A percentile compares a stretch with the other conserved stretches of the same genome.
Conservation (phyloP, 2,329 filamentous ascomycete genomes). For the Fusarium algeriense region DNA sequence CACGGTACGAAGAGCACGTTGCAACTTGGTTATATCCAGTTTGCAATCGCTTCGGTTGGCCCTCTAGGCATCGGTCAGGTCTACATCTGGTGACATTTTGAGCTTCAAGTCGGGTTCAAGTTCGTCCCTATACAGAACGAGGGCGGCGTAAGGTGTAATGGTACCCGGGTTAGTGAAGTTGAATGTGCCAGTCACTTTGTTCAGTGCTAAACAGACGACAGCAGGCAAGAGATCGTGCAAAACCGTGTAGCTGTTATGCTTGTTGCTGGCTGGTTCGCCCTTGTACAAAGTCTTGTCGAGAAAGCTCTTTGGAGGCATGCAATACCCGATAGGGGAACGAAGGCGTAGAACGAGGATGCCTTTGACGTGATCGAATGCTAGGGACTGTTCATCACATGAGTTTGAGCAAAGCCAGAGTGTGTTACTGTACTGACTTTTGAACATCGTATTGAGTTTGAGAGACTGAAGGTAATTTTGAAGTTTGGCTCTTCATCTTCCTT, state of each 20-base stretch:
- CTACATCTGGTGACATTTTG: not conserved
- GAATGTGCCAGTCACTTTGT: slow-evolving; percentile 72
- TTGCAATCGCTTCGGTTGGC: slow-evolving; percentile 55
- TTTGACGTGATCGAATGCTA: slow-evolving; percentile 71
- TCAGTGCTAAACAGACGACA: slow-evolving; percentile 69
- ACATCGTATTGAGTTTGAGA: slow-evolving; percentile 67
- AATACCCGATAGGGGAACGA: slow-evolving; percentile 76
- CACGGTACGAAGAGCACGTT: not conserved
- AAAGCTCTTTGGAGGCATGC: slow-evolving; percentile 73
- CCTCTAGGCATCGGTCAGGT: not conserved
- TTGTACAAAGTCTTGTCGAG: slow-evolving; percentile 68
- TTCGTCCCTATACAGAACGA: not conserved
- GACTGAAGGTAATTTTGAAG: slow-evolving; percentile 58
- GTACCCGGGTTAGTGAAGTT: slow-evolving; percentile 79
- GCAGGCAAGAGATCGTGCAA: slow-evolving; percentile 73
- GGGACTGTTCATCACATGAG: not conserved
- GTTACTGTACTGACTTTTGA: slow-evolving; percentile 55
- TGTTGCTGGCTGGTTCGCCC: too few species aligned
- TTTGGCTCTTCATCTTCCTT: not conserved
- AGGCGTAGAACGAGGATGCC: slow-evolving; percentile 74
- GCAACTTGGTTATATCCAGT: slow-evolving; percentile 51
- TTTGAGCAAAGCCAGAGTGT: not conserved
- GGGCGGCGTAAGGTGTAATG: slow-evolving; percentile 55
- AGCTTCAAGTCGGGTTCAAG: not conserved
- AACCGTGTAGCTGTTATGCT: slow-evolving; percentile 72